These are phyloP conservation scores for Elongisporangium undulatum DNA, from an alignment of 352 stramenopile genomes.

Conservation along the genomic window DNA sequence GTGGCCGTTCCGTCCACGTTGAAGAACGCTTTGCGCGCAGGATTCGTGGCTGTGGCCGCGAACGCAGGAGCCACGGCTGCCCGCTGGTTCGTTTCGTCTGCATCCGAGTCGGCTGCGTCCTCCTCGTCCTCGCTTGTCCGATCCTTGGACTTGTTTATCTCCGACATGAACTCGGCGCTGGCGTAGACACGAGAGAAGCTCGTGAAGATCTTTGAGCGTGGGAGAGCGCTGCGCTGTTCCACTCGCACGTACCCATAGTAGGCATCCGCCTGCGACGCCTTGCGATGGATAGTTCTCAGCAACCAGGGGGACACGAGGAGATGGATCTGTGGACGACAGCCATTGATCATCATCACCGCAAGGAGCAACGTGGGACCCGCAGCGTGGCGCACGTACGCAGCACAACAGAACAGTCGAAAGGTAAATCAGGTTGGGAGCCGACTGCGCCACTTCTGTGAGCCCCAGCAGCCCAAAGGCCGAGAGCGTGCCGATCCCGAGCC, in stretches of 20 bases:
- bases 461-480: conserved; percentile 62
- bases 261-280: conserved; percentile 58
- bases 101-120: conserved; percentile 16
- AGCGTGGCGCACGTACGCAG: conserved; percentile 27
- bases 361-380: background rate
- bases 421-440: conserved; percentile 57
- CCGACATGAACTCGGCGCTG: conserved; percentile 57
- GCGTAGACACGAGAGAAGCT: background rate
- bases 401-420: conserved; percentile 51
- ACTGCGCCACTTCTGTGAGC: conserved; percentile 42
- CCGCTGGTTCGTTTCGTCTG: conserved; percentile 1
- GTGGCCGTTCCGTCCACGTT: conserved; percentile 29
- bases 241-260: conserved; percentile 42
- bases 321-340: conserved; percentile 31
- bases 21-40: conserved; percentile 28
- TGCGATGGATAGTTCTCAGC: conserved; percentile 61
- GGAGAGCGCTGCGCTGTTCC: background rate
- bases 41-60: conserved; percentile 6
- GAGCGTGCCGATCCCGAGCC: conserved; percentile 53
- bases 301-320: conserved; percentile 55
- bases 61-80: conserved; percentile 7
- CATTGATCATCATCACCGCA: background rate
- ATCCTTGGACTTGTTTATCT: conserved; percentile 19
- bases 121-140: conserved; percentile 11
- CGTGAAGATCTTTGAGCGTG: background rate